Conservation (phyloP, 768 basidiomycete genomes). For the Lentinula lateritia region DNA sequence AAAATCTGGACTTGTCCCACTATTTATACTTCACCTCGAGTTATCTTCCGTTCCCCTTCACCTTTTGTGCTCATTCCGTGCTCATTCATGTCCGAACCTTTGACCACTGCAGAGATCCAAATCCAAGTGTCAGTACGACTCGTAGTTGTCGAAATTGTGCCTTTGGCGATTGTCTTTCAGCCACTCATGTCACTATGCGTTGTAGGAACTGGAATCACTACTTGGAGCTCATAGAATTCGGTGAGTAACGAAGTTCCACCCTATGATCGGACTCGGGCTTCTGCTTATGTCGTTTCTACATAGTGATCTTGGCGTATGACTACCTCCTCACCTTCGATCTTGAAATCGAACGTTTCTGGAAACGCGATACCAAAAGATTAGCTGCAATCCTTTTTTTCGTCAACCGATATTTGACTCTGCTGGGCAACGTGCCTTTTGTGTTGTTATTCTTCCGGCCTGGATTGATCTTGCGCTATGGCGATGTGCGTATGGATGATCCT, state of each 20-base stretch:
- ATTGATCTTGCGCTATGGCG: background rate
- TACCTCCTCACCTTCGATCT: background rate
- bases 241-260: background rate
- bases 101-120: too few relatives aligned
- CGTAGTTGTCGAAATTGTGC: too few relatives aligned
- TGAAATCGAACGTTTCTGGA: conserved; percentile 3
- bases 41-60: too few relatives aligned
- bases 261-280: too few relatives aligned
- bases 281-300: background rate
- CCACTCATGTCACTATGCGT: too few relatives aligned
- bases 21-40: too few relatives aligned
- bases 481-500: background rate
- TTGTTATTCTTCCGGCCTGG: background rate
- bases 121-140: too few relatives aligned
- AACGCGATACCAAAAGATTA: background rate
- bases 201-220: background rate
- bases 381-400: conserved; percentile 3
- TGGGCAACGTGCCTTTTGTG: conserved; percentile 1
- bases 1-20: too few relatives aligned
- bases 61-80: too few relatives aligned
- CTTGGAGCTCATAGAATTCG: background rate
- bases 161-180: too few relatives aligned
- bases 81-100: too few relatives aligned
- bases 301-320: conserved; percentile 5
- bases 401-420: conserved; percentile 3